A percentile compares a stretch with the other conserved stretches of the same genome.
phyloP scores from a whole-genome alignment of 1,139 yeast species.

The Arxiozyma heterogenica region DNA sequence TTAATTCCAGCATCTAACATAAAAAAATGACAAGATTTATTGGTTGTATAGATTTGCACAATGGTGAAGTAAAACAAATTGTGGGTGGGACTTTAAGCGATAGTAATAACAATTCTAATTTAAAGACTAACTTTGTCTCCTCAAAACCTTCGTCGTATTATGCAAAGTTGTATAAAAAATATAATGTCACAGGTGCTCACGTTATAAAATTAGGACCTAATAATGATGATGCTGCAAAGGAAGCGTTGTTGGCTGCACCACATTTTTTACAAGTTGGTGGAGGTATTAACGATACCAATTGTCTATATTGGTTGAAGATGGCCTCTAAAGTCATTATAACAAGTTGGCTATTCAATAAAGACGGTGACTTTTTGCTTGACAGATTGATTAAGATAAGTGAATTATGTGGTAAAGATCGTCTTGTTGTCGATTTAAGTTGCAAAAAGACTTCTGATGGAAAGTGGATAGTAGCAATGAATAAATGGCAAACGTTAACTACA shows the following conservation, averaged over 20 bases:
- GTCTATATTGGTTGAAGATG: conserved; percentile 49
- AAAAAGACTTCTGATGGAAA: conserved; percentile 39
- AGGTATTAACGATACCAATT: conserved; percentile 71
- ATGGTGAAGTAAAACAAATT: conserved; percentile 91
- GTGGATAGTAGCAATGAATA: conserved; percentile 95
- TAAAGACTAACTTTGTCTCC: conserved; percentile 70
- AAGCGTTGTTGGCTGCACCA: conserved; percentile 74
- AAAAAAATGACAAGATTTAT: conserved; percentile 69
- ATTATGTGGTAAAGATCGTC: conserved; percentile 41
- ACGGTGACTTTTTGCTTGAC: conserved; percentile 45
- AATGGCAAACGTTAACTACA: conserved; percentile 87
- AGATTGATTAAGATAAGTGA: conserved; percentile 37
- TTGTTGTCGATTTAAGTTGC: conserved; percentile 92
- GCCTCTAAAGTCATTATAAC: conserved; percentile 64
- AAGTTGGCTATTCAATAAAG: conserved; percentile 71
- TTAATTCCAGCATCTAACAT: too few species aligned
- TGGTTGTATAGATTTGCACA: conserved; percentile 92
- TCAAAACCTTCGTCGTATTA: conserved; percentile 66
- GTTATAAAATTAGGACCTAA: conserved; percentile 83
- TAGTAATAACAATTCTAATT: conserved; percentile 38
- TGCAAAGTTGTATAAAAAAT: conserved; percentile 56
- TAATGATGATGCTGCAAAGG: conserved; percentile 74
- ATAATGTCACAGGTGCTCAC: conserved; percentile 68
- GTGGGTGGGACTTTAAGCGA: conserved; percentile 81
- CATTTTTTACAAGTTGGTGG: conserved; percentile 78